Percentiles rank a stretch among this genome's conserved stretches.
phyloP scores from a whole-genome alignment of 345 rosid species.

The Kernera saxatilis region DNA sequence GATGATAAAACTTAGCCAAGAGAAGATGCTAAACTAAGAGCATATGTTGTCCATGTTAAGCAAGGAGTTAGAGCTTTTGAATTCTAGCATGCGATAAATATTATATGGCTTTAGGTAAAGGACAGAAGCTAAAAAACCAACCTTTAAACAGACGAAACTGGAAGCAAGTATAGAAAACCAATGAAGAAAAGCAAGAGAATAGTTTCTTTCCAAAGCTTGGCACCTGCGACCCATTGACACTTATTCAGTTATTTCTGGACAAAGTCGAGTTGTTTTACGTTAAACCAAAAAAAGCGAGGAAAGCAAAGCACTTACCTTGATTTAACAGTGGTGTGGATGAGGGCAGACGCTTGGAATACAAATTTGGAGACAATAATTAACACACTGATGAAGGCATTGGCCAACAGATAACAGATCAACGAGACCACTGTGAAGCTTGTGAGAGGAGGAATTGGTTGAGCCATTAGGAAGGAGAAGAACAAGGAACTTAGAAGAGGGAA shows the following conservation, averaged over 20 bases:
- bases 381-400: constrained; percentile 61
- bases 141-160: constrained; percentile 65
- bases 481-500: constrained; percentile 54
- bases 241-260: constrained; percentile 12
- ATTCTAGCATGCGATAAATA: neutral
- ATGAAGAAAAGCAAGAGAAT: constrained; percentile 40
- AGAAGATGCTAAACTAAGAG: neutral
- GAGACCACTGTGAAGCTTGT: constrained; percentile 60
- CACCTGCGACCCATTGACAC: constrained; percentile 46
- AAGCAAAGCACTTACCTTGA: constrained; percentile 48
- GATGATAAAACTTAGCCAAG: neutral
- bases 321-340: constrained; percentile 55
- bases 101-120: neutral
- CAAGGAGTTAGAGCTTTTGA: neutral
- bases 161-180: constrained; percentile 62
- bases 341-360: constrained; percentile 67
- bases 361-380: constrained; percentile 58
- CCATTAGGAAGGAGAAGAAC: constrained; percentile 52
- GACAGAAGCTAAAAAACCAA: constrained; percentile 19
- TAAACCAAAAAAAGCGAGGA: neutral
- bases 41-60: neutral
- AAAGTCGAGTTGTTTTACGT: neutral
- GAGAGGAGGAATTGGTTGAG: constrained; percentile 69
- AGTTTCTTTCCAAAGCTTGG: constrained; percentile 50
- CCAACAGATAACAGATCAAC: constrained; percentile 58